These are phyloP conservation scores for Recurvomyces mirabilis DNA, from an alignment of 495 filamentous ascomycete genomes.

Conservation along the genomic window DNA sequence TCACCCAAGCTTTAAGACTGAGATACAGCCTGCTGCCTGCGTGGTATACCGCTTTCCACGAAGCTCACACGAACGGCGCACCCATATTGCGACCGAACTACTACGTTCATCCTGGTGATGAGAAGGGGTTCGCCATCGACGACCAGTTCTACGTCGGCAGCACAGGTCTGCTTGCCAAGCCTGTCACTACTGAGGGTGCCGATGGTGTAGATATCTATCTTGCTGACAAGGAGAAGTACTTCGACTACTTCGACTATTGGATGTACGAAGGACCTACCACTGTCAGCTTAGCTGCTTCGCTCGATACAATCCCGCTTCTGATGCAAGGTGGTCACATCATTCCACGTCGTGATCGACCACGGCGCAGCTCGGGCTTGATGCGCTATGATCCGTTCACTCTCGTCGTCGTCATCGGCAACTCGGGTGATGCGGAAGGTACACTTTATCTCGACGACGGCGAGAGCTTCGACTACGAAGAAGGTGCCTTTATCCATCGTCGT, in stretches of 20 bases:
- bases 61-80: conserved; percentile 67
- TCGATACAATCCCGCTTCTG: conserved; percentile 75
- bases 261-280: conserved; percentile 53
- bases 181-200: conserved; percentile 64
- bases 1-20: conserved; percentile 74
- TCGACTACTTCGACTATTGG: conserved; percentile 83
- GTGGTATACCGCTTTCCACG: conserved; percentile 96
- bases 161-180: conserved; percentile 80
- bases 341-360: conserved; percentile 74
- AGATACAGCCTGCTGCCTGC: conserved; percentile 82
- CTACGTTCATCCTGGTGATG: conserved; percentile 80
- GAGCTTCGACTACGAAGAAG: conserved; percentile 74
- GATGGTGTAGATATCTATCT: conserved; percentile 71
- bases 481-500: conserved; percentile 72
- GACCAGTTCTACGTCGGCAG: conserved; percentile 85
- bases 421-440: conserved; percentile 63
- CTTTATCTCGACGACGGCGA: conserved; percentile 93
- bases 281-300: conserved; percentile 58
- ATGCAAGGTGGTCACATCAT: conserved; percentile 91
- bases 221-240: conserved; percentile 77
- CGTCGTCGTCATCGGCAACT: conserved; percentile 60
- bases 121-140: conserved; percentile 74
- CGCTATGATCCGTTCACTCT: conserved; percentile 89
- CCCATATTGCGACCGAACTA: conserved; percentile 87
- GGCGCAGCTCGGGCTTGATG: conserved; percentile 80